These are phyloP conservation scores for Cordyceps tenuipes DNA, from an alignment of 2,329 filamentous ascomycete genomes.

Conservation along the genomic window DNA sequence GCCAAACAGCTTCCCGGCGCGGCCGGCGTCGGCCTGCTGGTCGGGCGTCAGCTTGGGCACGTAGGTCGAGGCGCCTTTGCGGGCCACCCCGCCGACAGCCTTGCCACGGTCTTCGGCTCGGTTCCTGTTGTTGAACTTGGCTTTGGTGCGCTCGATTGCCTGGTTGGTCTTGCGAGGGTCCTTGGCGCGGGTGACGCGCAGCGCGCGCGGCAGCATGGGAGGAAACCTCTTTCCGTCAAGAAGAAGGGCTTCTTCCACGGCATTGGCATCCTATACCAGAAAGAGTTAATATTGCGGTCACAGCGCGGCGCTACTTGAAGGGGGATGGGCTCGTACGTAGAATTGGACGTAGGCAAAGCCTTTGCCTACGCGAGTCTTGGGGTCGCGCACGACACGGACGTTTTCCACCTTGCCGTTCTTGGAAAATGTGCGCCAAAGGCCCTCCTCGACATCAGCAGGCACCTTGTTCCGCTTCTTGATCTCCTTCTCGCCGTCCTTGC, in stretches of 20 bases:
- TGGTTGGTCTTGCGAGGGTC: constrained; percentile 53
- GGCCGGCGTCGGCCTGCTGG: constrained; percentile 62
- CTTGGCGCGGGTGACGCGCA: constrained; percentile 83
- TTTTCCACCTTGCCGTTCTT: constrained; percentile 77
- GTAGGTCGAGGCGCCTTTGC: constrained; percentile 41
- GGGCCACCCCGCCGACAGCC: not conserved
- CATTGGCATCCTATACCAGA: constrained; percentile 59
- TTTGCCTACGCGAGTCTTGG: constrained; percentile 87
- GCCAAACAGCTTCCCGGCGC: constrained; percentile 66
- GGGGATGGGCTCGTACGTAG: constrained; percentile 41
- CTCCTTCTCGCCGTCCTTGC: constrained; percentile 56
- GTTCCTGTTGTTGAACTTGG: constrained; percentile 23
- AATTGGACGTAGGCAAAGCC: constrained; percentile 98
- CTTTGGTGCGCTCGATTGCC: constrained; percentile 30
- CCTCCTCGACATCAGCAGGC: constrained; percentile 85
- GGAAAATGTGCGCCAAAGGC: constrained; percentile 74
- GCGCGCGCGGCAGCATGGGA: constrained; percentile 79
- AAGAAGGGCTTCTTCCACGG: constrained; percentile 83
- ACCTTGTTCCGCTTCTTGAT: constrained; percentile 66
- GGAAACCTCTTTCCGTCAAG: constrained; percentile 88
- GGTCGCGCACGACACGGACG: constrained; percentile 84
- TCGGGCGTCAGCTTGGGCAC: constrained; percentile 62
- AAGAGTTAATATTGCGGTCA: constrained; percentile 10
- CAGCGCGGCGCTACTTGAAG: too few species aligned
- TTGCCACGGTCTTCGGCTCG: not conserved